Evolutionary conservation across 2,329 filamentous ascomycete genomes (phyloP), one percentile per base, ranked within the genome.

Genomic region (Xylaria sp.): DNA sequence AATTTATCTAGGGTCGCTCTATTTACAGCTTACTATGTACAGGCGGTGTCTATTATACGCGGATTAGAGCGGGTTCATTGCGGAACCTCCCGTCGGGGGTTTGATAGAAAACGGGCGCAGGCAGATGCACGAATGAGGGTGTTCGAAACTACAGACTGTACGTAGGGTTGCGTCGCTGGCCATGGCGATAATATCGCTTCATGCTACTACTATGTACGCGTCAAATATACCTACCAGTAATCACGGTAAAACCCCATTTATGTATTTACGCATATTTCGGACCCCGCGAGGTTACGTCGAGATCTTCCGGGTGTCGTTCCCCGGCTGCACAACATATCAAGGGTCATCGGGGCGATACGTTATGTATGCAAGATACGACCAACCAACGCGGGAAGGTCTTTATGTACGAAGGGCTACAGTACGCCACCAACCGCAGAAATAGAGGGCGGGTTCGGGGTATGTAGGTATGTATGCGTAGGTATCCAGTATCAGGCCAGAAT

Each of bases 301-400:
- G 67, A 69, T 67, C 67, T 69, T 48, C 67, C 69, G 69, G 69
- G 14, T 67, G 45, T 14, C 9, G 48, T 67, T 69, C 67, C 66
- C 69, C 69, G 69, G 57, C 53, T 61, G 69, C 53, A 57, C 56
- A 42, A 61, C 60, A 62, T 59, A 53, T 56, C 51, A 34, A 60
- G 39, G 30, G 34, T 67, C 47, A 54, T 54, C 57, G 42, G 30
- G 24, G 24, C 8, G 27, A 57, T 36, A 36, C 34, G 8, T 27
- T 36, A 36, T 2, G 32, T 42, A 67, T 67, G 64, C 64, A 67
- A 63, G 64, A 69, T 69, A 55, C 36, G 48, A 36, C 51, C 62
- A 56, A 42, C 30, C 32, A 50, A 45, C 27, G 34, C 19, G 19
- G 36, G 32, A 48, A 19, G 47, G 47, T 24, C n/a, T 9, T 24